phyloP scores from a whole-genome alignment of 164 flowering plant species.

The Santalum album region DNA sequence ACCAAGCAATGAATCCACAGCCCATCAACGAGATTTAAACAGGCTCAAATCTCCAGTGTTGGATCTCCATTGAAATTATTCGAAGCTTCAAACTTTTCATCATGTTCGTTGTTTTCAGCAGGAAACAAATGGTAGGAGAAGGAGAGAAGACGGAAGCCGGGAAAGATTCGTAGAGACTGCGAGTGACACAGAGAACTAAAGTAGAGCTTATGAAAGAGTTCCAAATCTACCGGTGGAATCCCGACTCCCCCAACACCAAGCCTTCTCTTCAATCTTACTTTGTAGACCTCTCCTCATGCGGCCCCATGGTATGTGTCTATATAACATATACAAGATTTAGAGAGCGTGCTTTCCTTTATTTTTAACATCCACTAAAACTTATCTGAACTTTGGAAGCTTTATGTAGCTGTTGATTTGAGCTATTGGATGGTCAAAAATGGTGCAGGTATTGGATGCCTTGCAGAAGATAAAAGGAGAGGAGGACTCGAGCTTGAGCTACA shows the following conservation, averaged over 20 bases:
- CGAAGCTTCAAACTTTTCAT: too few relatives aligned
- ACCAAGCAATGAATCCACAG: conserved; percentile 41
- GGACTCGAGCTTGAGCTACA: conserved; percentile 48
- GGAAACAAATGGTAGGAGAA: too few relatives aligned
- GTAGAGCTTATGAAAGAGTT: too few relatives aligned
- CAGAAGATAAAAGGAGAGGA: conserved; percentile 64
- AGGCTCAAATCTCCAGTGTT: too few relatives aligned
- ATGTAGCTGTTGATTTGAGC: too few relatives aligned
- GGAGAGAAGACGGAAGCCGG: too few relatives aligned
- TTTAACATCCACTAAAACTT: not conserved
- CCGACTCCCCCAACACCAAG: conserved; percentile 36
- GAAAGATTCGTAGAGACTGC: too few relatives aligned
- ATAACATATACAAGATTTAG: not conserved
- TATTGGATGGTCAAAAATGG: too few relatives aligned
- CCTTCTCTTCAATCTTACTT: conserved; percentile 60
- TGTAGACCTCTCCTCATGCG: conserved; percentile 54
- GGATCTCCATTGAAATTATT: too few relatives aligned
- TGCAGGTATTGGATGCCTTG: conserved; percentile 69
- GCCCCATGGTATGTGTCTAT: conserved; percentile 51
- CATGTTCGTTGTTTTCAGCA: too few relatives aligned
- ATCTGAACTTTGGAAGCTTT: not conserved
- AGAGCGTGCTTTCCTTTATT: not conserved
- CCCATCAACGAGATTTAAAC: conserved; percentile 34
- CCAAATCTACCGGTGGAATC: conserved; percentile 62
- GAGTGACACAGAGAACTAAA: too few relatives aligned